Base-by-base conservation (phyloP, 2,329 filamentous ascomycete species). In the Epichloe gansuensis region DNA sequence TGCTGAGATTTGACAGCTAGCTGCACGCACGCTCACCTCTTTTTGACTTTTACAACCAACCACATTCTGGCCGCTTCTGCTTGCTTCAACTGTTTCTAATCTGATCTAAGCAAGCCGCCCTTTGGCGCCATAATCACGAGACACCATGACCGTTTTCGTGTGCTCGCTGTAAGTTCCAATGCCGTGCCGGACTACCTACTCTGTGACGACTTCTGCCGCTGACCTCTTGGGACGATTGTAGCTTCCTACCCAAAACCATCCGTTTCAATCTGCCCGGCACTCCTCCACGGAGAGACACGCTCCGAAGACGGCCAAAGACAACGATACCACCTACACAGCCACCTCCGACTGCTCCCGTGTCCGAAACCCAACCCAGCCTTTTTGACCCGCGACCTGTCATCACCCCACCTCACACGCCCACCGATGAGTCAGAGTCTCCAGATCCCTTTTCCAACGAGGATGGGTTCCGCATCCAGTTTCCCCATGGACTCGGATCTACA, bases 161-260 rank as follows among this genome's bases (percentile, higher is more conserved):
- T 69, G 66, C 57, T 70, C 68, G 34, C 65, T 71, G 68, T 70
- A 65, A 54, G 68, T 64, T 25, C 12, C 21, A 46, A 44, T 15
- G 11, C 17, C 23, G 9, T 28, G 17, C 6, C 21, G 13, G 11
- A 35, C 23, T 9, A 15, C 9, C 23, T 9, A 15, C 9, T n/a
- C 7, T 6, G 8, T 13, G 17, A 43, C 25, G 17, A 43, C 25
- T 25, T 42, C 6, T 23, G 37, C 34, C 5, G 17, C 45, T 50
- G 45, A 46, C 44, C 44, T 6, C 28, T 13, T 25, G 34, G n/a
- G n/a, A 35, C 39, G 3, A 3, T 7, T 21, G 4, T 37, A 95
- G 91, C 53, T 95, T 95, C 66, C 80, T 96, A 38, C 91, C 91
- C 37, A 91, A 95, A 67, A 97, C 91, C 42, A 77, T 95, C 63